Base-by-base conservation (phyloP, 176 grass and related monocot genomes). In the Areca catechu region DNA sequence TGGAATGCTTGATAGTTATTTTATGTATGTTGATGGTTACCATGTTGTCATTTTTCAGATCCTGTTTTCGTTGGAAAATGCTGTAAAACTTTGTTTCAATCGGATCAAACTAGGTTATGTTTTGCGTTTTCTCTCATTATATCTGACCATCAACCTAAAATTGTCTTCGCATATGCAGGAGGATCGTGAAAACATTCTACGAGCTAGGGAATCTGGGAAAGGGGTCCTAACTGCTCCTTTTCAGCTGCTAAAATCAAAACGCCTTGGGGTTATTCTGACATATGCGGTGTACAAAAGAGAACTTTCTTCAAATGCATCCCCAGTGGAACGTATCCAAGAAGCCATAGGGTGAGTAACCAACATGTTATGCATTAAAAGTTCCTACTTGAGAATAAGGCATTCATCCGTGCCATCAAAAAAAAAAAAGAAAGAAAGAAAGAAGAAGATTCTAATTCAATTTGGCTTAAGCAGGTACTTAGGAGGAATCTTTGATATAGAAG, bases 401-500 rank as follows among this genome's bases (percentile, higher is more conserved):
- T 43, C 34, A 43, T 43, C 34, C 34, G 14, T 43, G 7, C 9
- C 34, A 43, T 43, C 34, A 43, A 1, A 12, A 37, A 10, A 10
- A 12, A 12, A 12, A 43, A 12, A 4, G 4, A 43, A 43, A 12
- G 3, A 14, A 43, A 12, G 14, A 12, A n/a, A n/a, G n/a, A n/a
- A n/a, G n/a, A 30, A 3, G 4, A 55, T 34, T 20, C 12, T 15
- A 14, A 43, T 21, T 55, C 50, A 20, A 34, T 27, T 53, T 27
- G 16, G 15, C 18, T 18, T 53, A 5, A 28, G 65, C 81, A 98
- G 94, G 68, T 98, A 98, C 60, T 78, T 98, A 17, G 94, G 94
- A 10, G 94, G 94, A 61, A 98, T 98, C 74, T 98, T 98, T 83
- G 94, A 98, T 34, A 82, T 98, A 19, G 81, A 98, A 74, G 87